These are phyloP conservation scores for Macrocystidia cucumis DNA, from an alignment of 1,284 basidiomycete species.

Conservation along the genomic window DNA sequence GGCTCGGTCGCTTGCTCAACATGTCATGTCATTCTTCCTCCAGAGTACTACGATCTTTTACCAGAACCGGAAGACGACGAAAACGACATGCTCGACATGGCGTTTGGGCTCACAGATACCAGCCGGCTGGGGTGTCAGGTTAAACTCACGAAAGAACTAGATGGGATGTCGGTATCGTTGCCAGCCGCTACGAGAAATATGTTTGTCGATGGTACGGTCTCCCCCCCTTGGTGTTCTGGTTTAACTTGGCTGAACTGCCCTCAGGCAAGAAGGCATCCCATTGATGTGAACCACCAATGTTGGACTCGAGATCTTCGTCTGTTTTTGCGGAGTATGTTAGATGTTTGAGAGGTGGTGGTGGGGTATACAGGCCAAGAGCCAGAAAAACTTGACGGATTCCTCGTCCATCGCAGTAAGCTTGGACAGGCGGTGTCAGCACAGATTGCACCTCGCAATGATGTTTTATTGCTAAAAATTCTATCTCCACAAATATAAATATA, in stretches of 20 bases:
- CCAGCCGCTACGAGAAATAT: constrained; percentile 95
- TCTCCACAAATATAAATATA: too few relatives aligned
- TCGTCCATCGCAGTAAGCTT: too few relatives aligned
- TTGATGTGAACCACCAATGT: background rate
- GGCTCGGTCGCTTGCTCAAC: constrained; percentile 97
- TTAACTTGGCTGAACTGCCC: background rate
- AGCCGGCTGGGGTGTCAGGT: constrained; percentile 84
- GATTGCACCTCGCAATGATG: too few relatives aligned
- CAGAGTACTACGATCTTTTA: constrained; percentile 77
- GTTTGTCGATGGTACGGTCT: constrained; percentile 80
- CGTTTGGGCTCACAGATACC: constrained; percentile 95
- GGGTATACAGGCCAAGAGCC: too few relatives aligned
- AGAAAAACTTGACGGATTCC: too few relatives aligned
- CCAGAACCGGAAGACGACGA: constrained; percentile 94
- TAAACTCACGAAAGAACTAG: constrained; percentile 70
- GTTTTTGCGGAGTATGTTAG: too few relatives aligned
- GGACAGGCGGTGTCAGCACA: too few relatives aligned
- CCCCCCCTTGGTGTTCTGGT: constrained; percentile 16
- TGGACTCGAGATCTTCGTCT: too few relatives aligned
- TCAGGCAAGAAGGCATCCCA: constrained; percentile 5
- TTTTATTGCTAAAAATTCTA: too few relatives aligned
- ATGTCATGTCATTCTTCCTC: constrained; percentile 89
- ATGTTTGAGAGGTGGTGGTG: too few relatives aligned
- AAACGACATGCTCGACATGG: constrained; percentile 98
- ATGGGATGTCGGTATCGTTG: constrained; percentile 82